Conservation (phyloP, 345 rosid genomes). For the Rhodamnia rubescens region DNA sequence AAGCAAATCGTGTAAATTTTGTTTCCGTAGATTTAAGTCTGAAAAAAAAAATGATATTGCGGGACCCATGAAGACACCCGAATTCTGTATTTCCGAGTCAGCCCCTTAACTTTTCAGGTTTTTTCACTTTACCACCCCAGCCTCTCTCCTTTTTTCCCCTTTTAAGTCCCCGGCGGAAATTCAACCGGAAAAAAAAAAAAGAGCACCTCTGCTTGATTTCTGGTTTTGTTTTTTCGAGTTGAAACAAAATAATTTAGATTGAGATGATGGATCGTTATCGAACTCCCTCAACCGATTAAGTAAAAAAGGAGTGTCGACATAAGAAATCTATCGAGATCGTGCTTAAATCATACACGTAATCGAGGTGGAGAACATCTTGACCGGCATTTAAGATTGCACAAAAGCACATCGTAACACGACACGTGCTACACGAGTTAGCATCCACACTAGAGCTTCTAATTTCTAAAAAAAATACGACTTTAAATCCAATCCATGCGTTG, state of each 20-base stretch:
- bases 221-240: neutral
- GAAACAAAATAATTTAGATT: neutral
- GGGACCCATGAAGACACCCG: neutral
- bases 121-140: neutral
- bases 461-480: too few species aligned
- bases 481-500: too few species aligned
- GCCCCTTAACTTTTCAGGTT: neutral
- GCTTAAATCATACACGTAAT: neutral
- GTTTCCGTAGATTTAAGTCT: too few species aligned
- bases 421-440: too few species aligned
- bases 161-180: neutral
- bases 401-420: too few species aligned
- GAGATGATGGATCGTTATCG: neutral
- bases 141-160: neutral
- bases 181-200: neutral
- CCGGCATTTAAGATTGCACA: neutral
- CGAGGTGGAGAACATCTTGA: neutral
- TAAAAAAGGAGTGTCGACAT: neutral
- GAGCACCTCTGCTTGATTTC: neutral
- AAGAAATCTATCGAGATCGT: neutral
- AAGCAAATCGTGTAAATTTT: too few species aligned
- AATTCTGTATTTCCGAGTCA: neutral
- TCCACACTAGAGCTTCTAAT: too few species aligned
- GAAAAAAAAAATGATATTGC: too few species aligned
- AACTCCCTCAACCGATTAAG: accelerated